Percentiles rank a stretch among this genome's conserved stretches.
These are phyloP conservation scores for Dryadomyces quercus-mongolicae DNA, from an alignment of 2,329 filamentous ascomycete species.

Conservation along the genomic window DNA sequence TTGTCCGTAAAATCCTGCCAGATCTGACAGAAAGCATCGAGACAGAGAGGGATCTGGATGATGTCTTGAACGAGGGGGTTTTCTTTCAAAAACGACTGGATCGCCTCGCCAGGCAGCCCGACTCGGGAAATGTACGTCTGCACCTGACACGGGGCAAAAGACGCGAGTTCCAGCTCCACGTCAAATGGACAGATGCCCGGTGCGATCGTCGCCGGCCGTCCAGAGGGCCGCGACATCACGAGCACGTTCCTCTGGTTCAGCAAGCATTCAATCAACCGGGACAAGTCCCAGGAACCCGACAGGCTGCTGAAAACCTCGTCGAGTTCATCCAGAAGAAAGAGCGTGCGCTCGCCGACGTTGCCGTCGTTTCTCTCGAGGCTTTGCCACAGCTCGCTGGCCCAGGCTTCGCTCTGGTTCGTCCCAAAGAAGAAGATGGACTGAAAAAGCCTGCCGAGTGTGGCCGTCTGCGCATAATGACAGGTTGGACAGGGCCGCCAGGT, in stretches of 20 bases:
- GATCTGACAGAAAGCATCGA: constrained; percentile 29
- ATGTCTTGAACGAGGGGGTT: constrained; percentile 22
- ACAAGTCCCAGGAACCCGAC: constrained; percentile 9
- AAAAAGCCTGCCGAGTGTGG: not conserved
- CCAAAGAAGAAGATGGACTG: constrained; percentile 7
- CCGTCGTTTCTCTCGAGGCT: not conserved
- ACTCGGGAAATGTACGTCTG: constrained; percentile 16
- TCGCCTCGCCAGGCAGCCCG: constrained; percentile 7
- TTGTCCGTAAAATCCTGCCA: constrained; percentile 14
- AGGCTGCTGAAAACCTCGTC: constrained; percentile 23
- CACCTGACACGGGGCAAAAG: constrained; percentile 25
- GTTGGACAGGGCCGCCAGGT: too few species aligned
- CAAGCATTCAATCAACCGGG: constrained; percentile 17
- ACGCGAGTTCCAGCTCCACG: constrained; percentile 27
- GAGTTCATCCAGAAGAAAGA: constrained; percentile 30
- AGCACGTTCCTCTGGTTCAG: constrained; percentile 23
- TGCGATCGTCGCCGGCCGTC: constrained; percentile 5
- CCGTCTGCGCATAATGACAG: too few species aligned
- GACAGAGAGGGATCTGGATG: constrained; percentile 29
- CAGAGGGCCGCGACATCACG: constrained; percentile 25
- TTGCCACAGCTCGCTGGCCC: not conserved
- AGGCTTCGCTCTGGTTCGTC: not conserved
- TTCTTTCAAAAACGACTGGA: constrained; percentile 21
- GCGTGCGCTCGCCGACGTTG: constrained; percentile 10
- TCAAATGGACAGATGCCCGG: constrained; percentile 11